Conservation (phyloP, 129 eudicot genomes). For the Cynara cardunculus region DNA sequence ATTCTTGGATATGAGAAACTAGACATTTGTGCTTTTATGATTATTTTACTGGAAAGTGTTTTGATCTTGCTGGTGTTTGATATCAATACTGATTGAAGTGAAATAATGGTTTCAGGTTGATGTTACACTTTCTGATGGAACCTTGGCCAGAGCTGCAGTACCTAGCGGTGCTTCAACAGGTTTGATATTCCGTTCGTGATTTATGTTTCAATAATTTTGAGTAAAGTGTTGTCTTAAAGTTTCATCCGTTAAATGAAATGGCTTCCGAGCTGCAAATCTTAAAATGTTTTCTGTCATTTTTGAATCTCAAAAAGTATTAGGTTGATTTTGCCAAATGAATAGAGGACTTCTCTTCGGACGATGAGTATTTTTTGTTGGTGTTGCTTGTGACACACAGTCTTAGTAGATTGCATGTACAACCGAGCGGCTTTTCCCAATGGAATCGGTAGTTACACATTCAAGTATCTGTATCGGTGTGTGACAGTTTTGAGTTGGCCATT, state of each 20-base stretch:
- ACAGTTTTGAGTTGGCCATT: background rate
- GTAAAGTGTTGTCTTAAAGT: background rate
- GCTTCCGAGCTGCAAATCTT: background rate
- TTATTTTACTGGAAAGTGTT: background rate
- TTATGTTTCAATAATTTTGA: background rate
- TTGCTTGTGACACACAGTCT: background rate
- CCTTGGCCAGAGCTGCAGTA: conserved; percentile 41
- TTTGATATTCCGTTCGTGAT: background rate
- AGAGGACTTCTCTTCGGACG: background rate
- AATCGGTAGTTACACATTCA: background rate
- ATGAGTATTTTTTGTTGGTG: background rate
- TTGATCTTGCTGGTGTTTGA: background rate
- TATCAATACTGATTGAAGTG: background rate
- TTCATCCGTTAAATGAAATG: background rate
- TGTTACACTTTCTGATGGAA: conserved; percentile 45
- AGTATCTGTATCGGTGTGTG: background rate
- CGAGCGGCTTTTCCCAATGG: background rate
- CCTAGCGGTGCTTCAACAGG: conserved; percentile 59
- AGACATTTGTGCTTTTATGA: background rate
- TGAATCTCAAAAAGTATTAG: background rate
- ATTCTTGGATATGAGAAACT: background rate
- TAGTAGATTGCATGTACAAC: background rate
- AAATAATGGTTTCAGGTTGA: conserved; percentile 30
- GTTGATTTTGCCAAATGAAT: background rate
- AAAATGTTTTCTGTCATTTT: background rate